Conservation (phyloP, 345 rosid genomes). For the Firmiana major region DNA sequence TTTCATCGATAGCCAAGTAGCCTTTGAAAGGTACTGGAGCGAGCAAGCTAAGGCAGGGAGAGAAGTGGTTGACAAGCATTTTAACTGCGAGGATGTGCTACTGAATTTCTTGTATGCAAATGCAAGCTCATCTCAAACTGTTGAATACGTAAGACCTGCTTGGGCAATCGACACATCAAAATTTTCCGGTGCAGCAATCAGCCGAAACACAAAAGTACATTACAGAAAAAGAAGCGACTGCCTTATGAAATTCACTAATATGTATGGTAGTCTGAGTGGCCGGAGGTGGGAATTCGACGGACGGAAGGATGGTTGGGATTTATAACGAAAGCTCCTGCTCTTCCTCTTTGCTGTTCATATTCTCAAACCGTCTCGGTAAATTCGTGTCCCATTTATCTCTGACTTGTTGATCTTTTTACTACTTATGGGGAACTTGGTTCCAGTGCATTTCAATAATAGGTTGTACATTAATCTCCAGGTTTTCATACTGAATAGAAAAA, state of each 20-base stretch:
- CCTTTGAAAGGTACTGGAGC: slow-evolving; percentile 67
- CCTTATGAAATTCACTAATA: slow-evolving; percentile 49
- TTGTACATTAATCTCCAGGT: slow-evolving; percentile 9
- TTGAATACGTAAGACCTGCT: slow-evolving; percentile 81
- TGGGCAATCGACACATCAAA: slow-evolving; percentile 91
- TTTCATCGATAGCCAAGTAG: slow-evolving; percentile 56
- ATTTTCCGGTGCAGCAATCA: slow-evolving; percentile 76
- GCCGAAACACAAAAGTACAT: slow-evolving; percentile 70
- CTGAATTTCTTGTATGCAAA: slow-evolving; percentile 82
- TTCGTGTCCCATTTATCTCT: not conserved
- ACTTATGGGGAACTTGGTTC: not conserved
- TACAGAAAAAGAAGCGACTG: slow-evolving; percentile 71
- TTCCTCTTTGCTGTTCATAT: not conserved
- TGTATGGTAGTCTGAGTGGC: slow-evolving; percentile 63
- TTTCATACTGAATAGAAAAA: not conserved
- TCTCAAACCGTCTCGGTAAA: not conserved
- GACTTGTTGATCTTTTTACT: not conserved
- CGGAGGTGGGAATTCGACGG: slow-evolving; percentile 59
- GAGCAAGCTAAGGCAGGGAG: slow-evolving; percentile 60
- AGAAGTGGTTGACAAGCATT: slow-evolving; percentile 55
- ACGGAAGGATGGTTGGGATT: slow-evolving; percentile 89
- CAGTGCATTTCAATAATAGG: not conserved
- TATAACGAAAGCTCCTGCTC: slow-evolving; percentile 31
- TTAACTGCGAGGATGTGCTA: slow-evolving; percentile 89
- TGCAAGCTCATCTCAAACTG: slow-evolving; percentile 52